Evolutionary conservation across 2,329 filamentous ascomycete species (phyloP).

Genomic region (Colletotrichum sp.): DNA sequence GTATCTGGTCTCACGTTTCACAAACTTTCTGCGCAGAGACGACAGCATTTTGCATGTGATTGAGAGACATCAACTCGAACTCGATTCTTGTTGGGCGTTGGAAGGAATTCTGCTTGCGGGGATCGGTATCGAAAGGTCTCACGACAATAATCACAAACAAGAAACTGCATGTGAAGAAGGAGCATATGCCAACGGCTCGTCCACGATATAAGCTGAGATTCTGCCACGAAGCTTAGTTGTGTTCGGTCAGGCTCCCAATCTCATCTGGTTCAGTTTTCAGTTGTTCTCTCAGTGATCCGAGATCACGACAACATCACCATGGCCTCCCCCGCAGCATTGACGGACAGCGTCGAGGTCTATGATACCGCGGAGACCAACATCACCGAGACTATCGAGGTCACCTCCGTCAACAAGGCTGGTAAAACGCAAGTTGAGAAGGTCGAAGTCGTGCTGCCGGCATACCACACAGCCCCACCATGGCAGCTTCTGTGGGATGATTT

Average conservation of each 20-base stretch:
- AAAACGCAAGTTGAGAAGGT: background rate
- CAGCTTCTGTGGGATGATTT: background rate
- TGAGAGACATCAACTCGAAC: background rate
- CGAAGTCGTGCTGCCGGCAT: background rate
- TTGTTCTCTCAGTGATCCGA: background rate
- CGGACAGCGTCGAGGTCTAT: background rate
- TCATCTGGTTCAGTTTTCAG: background rate
- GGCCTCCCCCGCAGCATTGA: background rate
- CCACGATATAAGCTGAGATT: background rate
- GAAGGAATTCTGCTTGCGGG: background rate
- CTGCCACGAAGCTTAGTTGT: background rate
- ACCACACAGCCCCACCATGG: slow-evolving; percentile 4
- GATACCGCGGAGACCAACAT: background rate
- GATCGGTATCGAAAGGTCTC: background rate
- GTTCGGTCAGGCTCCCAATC: background rate
- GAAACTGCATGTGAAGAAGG: background rate
- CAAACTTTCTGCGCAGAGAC: background rate
- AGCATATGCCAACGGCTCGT: background rate
- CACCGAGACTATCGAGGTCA: background rate
- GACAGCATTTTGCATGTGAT: background rate
- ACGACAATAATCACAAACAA: background rate
- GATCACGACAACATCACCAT: background rate
- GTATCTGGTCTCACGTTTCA: background rate
- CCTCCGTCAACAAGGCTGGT: background rate
- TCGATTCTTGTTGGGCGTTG: background rate